phyloP scores from a whole-genome alignment of 2,329 filamentous ascomycete genomes.

The Claviceps quebecensis region DNA sequence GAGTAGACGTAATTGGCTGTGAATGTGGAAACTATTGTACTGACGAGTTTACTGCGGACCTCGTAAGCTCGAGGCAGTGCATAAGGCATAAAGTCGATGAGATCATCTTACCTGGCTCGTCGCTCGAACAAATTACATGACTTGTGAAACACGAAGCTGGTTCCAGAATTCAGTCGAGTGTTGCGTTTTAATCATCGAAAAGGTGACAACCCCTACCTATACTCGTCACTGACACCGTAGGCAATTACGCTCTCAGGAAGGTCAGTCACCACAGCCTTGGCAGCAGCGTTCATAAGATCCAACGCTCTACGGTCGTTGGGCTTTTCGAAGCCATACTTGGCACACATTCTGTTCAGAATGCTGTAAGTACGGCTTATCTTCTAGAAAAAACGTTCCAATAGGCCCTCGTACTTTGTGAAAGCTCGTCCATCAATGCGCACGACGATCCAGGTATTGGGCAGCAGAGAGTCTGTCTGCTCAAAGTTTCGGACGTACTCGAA shows the following conservation, averaged over 20 bases:
- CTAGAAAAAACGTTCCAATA: too few relatives aligned
- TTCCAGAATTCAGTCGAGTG: slow-evolving; percentile 5
- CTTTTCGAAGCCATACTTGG: slow-evolving; percentile 74
- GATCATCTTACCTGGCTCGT: slow-evolving; percentile 48
- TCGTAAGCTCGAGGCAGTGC: neutral
- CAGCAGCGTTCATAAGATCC: slow-evolving; percentile 88
- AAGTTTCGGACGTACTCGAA: slow-evolving; percentile 91
- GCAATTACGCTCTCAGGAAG: slow-evolving; percentile 75
- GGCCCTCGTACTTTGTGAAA: slow-evolving; percentile 66
- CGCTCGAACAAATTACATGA: slow-evolving; percentile 72
- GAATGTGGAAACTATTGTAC: slow-evolving; percentile 84
- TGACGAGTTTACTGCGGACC: slow-evolving; percentile 62
- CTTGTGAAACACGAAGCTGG: slow-evolving; percentile 79
- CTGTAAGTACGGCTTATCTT: slow-evolving; percentile 5
- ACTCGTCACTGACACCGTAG: slow-evolving; percentile 93
- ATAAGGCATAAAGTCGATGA: neutral
- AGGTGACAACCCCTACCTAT: slow-evolving; percentile 40
- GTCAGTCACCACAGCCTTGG: slow-evolving; percentile 69
- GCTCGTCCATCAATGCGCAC: slow-evolving; percentile 86
- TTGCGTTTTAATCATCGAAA: neutral
- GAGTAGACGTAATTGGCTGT: slow-evolving; percentile 77
- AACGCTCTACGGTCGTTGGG: slow-evolving; percentile 82
- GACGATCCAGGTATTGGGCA: slow-evolving; percentile 92
- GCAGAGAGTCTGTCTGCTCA: slow-evolving; percentile 65
- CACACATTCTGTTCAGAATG: slow-evolving; percentile 48